phyloP scores from a whole-genome alignment of 192 early-diverging fungal genomes.

The Mycoemilia scoparia region DNA sequence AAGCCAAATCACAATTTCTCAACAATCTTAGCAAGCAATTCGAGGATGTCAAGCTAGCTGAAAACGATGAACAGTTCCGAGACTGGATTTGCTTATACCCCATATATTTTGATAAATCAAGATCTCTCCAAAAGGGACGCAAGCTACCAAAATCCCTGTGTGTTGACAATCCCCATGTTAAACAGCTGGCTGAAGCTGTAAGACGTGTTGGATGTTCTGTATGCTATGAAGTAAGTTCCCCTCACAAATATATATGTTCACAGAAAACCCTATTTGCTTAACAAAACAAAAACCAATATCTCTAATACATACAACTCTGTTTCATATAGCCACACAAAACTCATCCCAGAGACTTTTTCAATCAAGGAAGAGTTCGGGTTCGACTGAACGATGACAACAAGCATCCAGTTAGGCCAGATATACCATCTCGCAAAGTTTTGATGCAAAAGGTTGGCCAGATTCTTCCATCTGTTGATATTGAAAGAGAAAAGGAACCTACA shows the following conservation, averaged over 20 bases:
- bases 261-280: neutral
- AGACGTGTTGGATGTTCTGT: conserved; percentile 38
- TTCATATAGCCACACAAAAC: conserved; percentile 29
- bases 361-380: conserved; percentile 47
- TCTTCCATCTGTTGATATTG: conserved; percentile 7
- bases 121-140: conserved; percentile 40
- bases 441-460: conserved; percentile 7
- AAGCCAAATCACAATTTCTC: conserved; percentile 4
- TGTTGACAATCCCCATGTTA: conserved; percentile 36
- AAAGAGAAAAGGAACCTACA: conserved; percentile 20
- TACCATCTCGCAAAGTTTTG: conserved; percentile 32
- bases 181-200: conserved; percentile 42
- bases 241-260: too few relatives aligned
- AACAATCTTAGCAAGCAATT: neutral
- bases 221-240: conserved; percentile 39
- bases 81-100: conserved; percentile 58
- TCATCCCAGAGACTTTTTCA: conserved; percentile 52
- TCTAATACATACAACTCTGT: too few relatives aligned
- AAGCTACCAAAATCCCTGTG: conserved; percentile 32
- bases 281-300: neutral
- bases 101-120: conserved; percentile 43
- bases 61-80: conserved; percentile 13
- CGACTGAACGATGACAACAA: conserved; percentile 32
- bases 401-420: conserved; percentile 19
- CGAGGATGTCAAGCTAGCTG: conserved; percentile 6